Percentiles rank a stretch among this genome's conserved stretches.
Conservation (phyloP, 2,329 filamentous ascomycete species). For the Talaromyces sp. region DNA sequence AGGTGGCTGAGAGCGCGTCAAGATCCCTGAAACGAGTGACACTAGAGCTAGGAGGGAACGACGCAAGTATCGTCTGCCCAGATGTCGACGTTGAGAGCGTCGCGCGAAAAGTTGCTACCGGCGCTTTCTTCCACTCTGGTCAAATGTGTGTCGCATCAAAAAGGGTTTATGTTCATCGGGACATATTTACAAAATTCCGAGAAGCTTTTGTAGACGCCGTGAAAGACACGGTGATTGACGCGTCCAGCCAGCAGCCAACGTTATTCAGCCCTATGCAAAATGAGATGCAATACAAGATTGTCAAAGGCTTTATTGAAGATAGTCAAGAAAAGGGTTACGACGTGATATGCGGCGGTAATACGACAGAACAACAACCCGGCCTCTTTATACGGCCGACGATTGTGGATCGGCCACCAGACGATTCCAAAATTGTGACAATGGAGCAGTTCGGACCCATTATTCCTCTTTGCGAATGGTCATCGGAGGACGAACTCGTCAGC, state of each 20-base stretch:
- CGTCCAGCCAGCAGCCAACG: constrained; percentile 30
- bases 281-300: constrained; percentile 54
- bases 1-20: constrained; percentile 46
- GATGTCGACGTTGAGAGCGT: constrained; percentile 44
- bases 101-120: constrained; percentile 34
- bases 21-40: constrained; percentile 51
- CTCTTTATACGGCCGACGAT: constrained; percentile 54
- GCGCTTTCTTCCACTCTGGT: constrained; percentile 50
- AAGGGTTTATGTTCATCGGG: constrained; percentile 53
- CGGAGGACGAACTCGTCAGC: constrained; percentile 40
- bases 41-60: constrained; percentile 52
- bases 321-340: constrained; percentile 48
- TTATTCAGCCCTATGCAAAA: constrained; percentile 59
- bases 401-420: constrained; percentile 49
- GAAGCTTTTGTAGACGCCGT: constrained; percentile 40
- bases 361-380: constrained; percentile 33
- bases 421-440: constrained; percentile 48
- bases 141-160: constrained; percentile 52
- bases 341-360: constrained; percentile 45
- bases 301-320: constrained; percentile 51
- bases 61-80: constrained; percentile 49
- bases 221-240: constrained; percentile 16
- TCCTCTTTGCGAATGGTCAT: constrained; percentile 54
- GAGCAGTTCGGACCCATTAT: constrained; percentile 59
- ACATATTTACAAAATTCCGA: constrained; percentile 47